phyloP scores from a whole-genome alignment of 371 early-diverging fungal species.

The Lichtheimia ornata region DNA sequence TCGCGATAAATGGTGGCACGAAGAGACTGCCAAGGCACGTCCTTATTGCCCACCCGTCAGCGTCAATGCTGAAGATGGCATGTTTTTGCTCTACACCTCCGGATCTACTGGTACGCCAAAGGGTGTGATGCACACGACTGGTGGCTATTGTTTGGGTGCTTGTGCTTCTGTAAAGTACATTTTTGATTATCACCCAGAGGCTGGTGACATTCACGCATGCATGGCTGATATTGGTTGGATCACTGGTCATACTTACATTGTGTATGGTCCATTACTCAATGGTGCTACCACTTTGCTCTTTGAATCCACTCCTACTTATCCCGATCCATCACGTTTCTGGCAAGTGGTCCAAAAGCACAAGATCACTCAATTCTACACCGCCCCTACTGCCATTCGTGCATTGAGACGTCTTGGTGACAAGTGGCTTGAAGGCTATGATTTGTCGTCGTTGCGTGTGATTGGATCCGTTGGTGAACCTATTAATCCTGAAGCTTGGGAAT shows the following conservation, averaged over 20 bases:
- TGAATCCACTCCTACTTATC: slow-evolving; percentile 90
- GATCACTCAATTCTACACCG: slow-evolving; percentile 98
- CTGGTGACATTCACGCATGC: slow-evolving; percentile 83
- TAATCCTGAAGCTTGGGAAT: slow-evolving; percentile 97
- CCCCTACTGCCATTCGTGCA: slow-evolving; percentile 98
- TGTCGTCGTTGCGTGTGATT: slow-evolving; percentile 85
- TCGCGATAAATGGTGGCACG: slow-evolving; percentile 92
- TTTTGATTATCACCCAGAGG: slow-evolving; percentile 79
- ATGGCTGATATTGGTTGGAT: slow-evolving; percentile 85
- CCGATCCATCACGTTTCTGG: slow-evolving; percentile 85
- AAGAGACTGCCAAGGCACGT: slow-evolving; percentile 73
- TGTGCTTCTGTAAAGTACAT: slow-evolving; percentile 88
- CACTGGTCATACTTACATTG: slow-evolving; percentile 87
- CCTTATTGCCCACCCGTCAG: slow-evolving; percentile 81
- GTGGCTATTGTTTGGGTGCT: slow-evolving; percentile 95
- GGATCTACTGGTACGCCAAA: slow-evolving; percentile 98
- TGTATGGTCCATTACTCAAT: slow-evolving; percentile 92
- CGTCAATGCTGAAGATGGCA: slow-evolving; percentile 91
- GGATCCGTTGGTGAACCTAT: slow-evolving; percentile 99
- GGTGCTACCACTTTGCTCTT: slow-evolving; percentile 95
- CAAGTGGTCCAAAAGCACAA: slow-evolving; percentile 84
- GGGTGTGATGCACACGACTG: slow-evolving; percentile 93
- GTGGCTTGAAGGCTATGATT: slow-evolving; percentile 73
- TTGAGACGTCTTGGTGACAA: slow-evolving; percentile 87
- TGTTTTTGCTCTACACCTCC: slow-evolving; percentile 97